Percentiles rank a stretch among this genome's conserved stretches.
phyloP scores from a whole-genome alignment of 176 grass and related monocot genomes.

The Oryza meridionalis region DNA sequence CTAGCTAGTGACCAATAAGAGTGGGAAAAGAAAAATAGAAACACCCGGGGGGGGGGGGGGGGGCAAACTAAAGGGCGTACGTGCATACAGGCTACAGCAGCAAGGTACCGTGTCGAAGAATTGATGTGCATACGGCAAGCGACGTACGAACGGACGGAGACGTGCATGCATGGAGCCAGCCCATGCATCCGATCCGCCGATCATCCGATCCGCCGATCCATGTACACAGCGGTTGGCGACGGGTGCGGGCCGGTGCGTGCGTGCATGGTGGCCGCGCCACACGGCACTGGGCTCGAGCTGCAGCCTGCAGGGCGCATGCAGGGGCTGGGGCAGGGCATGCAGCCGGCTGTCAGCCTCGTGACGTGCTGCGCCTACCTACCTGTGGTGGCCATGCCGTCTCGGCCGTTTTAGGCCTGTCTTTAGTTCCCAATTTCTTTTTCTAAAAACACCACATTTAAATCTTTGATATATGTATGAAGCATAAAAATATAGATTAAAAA shows the following conservation, averaged over 20 bases:
- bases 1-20: not conserved
- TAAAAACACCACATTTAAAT: too few species aligned
- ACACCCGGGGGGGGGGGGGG: too few species aligned
- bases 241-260: not conserved
- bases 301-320: too few species aligned
- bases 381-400: not conserved
- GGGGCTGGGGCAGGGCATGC: not conserved
- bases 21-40: too few species aligned
- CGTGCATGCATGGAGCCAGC: not conserved
- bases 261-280: not conserved
- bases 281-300: not conserved
- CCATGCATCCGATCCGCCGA: not conserved
- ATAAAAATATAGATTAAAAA: too few species aligned
- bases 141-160: not conserved
- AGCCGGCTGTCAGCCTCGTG: not conserved
- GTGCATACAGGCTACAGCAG: not conserved
- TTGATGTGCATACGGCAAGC: not conserved
- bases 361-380: not conserved
- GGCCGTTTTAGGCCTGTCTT: not conserved
- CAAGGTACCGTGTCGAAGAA: not conserved
- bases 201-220: not conserved
- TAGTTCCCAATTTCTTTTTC: too few species aligned
- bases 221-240: not conserved
- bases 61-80: not conserved
- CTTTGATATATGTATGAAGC: too few species aligned